Percentiles rank a stretch among this genome's conserved stretches.
These are phyloP conservation scores for Rhodotorula taiwanensis DNA, from an alignment of 768 basidiomycete species.

Conservation along the genomic window DNA sequence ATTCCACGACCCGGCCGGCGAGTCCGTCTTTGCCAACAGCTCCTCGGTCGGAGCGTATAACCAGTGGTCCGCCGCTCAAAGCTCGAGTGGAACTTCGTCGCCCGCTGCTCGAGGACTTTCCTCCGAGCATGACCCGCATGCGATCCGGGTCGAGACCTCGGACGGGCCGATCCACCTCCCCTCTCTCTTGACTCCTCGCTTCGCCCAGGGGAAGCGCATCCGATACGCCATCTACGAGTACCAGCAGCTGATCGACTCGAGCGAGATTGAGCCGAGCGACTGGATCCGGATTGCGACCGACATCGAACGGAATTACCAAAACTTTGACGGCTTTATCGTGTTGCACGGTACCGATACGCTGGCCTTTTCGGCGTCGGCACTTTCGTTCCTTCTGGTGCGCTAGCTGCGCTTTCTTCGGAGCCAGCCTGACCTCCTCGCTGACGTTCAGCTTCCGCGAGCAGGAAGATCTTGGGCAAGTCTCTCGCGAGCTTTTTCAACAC, in stretches of 20 bases:
- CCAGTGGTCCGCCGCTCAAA: constrained; percentile 53
- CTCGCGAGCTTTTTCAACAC: constrained; percentile 74
- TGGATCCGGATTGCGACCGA: constrained; percentile 74
- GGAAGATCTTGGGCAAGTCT: constrained; percentile 83
- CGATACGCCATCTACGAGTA: constrained; percentile 57
- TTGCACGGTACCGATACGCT: constrained; percentile 69
- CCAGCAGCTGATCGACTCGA: constrained; percentile 79
- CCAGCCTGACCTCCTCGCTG: too few relatives aligned
- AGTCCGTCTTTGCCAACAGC: constrained; percentile 76
- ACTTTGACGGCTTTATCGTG: constrained; percentile 83
- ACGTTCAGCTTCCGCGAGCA: neutral
- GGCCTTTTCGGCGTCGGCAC: constrained; percentile 70
- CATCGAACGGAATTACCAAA: constrained; percentile 79
- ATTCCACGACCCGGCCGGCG: constrained; percentile 84
- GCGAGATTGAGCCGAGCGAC: constrained; percentile 62
- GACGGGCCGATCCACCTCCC: constrained; percentile 33
- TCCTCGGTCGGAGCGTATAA: constrained; percentile 70
- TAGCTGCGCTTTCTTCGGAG: neutral
- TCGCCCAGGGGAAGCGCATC: constrained; percentile 67
- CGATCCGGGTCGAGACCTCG: constrained; percentile 24
- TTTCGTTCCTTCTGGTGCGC: constrained; percentile 65
- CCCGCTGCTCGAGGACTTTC: constrained; percentile 43
- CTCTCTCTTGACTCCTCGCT: constrained; percentile 61
- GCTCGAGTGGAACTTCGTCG: constrained; percentile 41
- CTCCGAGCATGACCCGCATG: constrained; percentile 6